phyloP scores from a whole-genome alignment of 805 yeast genomes.

The Yueomyces sinensis region DNA sequence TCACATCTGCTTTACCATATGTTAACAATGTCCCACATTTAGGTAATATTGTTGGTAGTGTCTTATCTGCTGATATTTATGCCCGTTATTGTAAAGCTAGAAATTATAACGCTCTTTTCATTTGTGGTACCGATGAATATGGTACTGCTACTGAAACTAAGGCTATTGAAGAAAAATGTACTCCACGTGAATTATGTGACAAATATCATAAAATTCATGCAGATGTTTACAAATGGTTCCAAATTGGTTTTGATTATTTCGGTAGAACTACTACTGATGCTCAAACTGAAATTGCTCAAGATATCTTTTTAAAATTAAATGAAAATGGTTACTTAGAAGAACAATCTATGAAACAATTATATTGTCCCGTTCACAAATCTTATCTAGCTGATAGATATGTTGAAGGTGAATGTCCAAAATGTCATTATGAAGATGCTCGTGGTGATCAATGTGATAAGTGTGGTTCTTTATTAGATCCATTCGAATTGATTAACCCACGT shows the following conservation, averaged over 20 bases:
- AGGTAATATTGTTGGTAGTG: constrained; percentile 95
- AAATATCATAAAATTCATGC: constrained; percentile 79
- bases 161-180: constrained; percentile 84
- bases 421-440: constrained; percentile 91
- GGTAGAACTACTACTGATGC: constrained; percentile 90
- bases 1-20: constrained; percentile 94
- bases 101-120: constrained; percentile 70
- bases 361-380: constrained; percentile 81
- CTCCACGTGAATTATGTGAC: constrained; percentile 83
- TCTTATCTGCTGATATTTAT: constrained; percentile 85
- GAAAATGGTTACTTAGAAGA: constrained; percentile 77
- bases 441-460: constrained; percentile 99
- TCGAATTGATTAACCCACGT: constrained; percentile 86
- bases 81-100: constrained; percentile 83
- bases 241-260: constrained; percentile 84
- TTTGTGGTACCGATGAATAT: constrained; percentile 98
- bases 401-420: constrained; percentile 94
- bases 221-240: constrained; percentile 93
- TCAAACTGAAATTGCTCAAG: constrained; percentile 94
- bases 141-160: constrained; percentile 99
- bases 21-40: constrained; percentile 97
- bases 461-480: constrained; percentile 80
- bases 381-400: constrained; percentile 93
- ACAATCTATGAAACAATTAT: constrained; percentile 77
- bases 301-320: constrained; percentile 65